Evolutionary conservation across 2,329 filamentous ascomycete species (phyloP).

Genomic region (Clarireedia monteithiana): DNA sequence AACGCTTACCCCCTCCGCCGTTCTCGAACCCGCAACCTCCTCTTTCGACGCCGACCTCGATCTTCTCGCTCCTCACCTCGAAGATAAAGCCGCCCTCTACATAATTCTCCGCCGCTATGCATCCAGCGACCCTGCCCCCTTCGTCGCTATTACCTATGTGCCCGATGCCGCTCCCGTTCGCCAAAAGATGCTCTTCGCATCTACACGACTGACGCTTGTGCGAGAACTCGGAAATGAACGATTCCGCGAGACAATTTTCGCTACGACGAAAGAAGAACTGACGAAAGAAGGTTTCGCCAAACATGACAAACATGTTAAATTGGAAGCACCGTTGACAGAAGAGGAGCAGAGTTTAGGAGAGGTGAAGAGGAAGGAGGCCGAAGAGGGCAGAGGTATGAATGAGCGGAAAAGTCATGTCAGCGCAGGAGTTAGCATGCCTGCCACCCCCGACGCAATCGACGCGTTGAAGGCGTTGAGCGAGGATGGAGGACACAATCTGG

Average conservation of each 20-base stretch:
- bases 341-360: constrained; percentile 66
- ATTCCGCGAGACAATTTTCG: constrained; percentile 70
- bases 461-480: constrained; percentile 53
- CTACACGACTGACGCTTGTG: constrained; percentile 66
- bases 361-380: constrained; percentile 67
- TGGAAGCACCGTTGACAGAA: constrained; percentile 67
- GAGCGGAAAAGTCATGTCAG: constrained; percentile 43
- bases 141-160: constrained; percentile 70
- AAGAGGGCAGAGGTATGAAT: constrained; percentile 61
- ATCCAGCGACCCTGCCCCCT: constrained; percentile 36
- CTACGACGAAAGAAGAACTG: constrained; percentile 62
- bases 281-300: constrained; percentile 61
- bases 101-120: constrained; percentile 65
- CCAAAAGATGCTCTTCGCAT: constrained; percentile 81
- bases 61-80: constrained; percentile 54
- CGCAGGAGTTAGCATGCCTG: constrained; percentile 37
- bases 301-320: constrained; percentile 58
- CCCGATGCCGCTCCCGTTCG: constrained; percentile 72
- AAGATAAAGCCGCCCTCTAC: constrained; percentile 62
- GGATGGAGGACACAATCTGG: constrained; percentile 41
- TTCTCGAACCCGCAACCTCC: constrained; percentile 43
- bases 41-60: constrained; percentile 58
- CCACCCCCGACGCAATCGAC: constrained; percentile 54
- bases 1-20: constrained; percentile 52
- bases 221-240: constrained; percentile 72